Base-by-base conservation (phyloP, 768 basidiomycete species). In the Podaxis rugospora region DNA sequence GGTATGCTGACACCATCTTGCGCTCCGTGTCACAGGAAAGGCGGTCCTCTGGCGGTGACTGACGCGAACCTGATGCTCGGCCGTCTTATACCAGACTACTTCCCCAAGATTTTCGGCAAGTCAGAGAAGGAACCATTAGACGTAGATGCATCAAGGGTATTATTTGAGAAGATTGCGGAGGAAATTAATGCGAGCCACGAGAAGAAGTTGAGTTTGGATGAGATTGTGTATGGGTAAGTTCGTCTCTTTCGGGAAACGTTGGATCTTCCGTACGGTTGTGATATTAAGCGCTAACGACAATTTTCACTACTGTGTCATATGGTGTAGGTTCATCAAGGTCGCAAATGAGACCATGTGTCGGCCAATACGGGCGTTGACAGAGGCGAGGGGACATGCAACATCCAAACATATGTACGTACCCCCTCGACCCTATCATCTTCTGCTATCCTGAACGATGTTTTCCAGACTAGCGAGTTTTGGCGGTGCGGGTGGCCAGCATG, bases 291-390 rank as follows among this genome's bases (percentile, higher is more conserved):
- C 25, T 4, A 32, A 32, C 32, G 32, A 32, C 7, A 9, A 9
- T 32, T 32, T 32, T 32, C 1, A 1, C 32, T 32, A 2, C 32
- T 32, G 1, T 9, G 7, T 32, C 28, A 1, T 7, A 28, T 28
- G 28, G 28, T n/a, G 4, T 52, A 93, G 94, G 4, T 97, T 95
- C 73, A 89, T 98, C 75, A 93, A 95, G 68, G 94, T 96, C 9
- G 95, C 95, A 7, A 97, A 97, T 66, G 95, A 98, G 76, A 95
- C 93, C 0, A 98, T 98, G 95, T 90, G 88, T 64, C 78, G 95
- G 51, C 95, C 95, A 6, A 96, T 98, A 59, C 86, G 95, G 2
- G 87, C 93, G 1, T 72, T 96, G 65, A 97, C 95, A 0, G 95
- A 97, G 71, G 92, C 93, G 1, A 79, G 91, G 47, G 95, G 95